Percentiles rank a stretch among this genome's conserved stretches.
Conservation (phyloP, 2,329 filamentous ascomycete genomes). For the Huntiella decipiens region DNA sequence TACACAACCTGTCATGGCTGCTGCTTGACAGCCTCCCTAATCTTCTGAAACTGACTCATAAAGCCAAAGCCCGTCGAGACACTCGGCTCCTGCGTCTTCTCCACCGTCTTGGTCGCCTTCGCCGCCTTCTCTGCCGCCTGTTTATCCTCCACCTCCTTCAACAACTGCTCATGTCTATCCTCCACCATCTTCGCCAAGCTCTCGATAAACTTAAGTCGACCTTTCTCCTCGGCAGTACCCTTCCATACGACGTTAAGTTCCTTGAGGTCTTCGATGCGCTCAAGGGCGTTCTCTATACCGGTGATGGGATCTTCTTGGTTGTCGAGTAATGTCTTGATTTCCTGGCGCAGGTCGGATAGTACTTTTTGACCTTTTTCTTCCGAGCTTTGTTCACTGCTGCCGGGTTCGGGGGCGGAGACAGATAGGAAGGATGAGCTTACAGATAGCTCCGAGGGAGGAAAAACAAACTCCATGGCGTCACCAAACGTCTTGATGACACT, state of each 20-base stretch:
- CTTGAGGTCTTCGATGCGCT: constrained; percentile 58
- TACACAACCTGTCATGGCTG: constrained; percentile 17
- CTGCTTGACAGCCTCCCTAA: constrained; percentile 26
- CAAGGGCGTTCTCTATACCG: constrained; percentile 55
- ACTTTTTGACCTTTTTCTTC: constrained; percentile 79
- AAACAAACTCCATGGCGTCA: constrained; percentile 85
- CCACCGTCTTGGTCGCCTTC: constrained; percentile 16
- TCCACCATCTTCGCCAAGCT: constrained; percentile 64
- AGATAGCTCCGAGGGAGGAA: constrained; percentile 73
- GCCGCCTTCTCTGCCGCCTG: constrained; percentile 19
- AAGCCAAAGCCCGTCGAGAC: constrained; percentile 28
- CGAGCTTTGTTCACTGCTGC: constrained; percentile 40
- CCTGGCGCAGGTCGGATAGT: constrained; percentile 47
- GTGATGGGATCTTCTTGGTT: constrained; percentile 35
- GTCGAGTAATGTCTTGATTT: constrained; percentile 50
- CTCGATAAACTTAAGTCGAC: constrained; percentile 64
- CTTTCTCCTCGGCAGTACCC: constrained; percentile 88
- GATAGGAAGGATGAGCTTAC: constrained; percentile 74
- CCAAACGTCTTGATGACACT: constrained; percentile 81
- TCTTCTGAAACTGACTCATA: constrained; percentile 43
- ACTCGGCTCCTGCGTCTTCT: constrained; percentile 16
- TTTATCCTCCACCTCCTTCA: constrained; percentile 30
- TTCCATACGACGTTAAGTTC: constrained; percentile 70
- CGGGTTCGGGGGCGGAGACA: constrained; percentile 67
- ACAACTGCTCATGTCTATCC: constrained; percentile 40